Conservation (phyloP, 352 stramenopile genomes). For the Globisporangium cylindrosporum region DNA sequence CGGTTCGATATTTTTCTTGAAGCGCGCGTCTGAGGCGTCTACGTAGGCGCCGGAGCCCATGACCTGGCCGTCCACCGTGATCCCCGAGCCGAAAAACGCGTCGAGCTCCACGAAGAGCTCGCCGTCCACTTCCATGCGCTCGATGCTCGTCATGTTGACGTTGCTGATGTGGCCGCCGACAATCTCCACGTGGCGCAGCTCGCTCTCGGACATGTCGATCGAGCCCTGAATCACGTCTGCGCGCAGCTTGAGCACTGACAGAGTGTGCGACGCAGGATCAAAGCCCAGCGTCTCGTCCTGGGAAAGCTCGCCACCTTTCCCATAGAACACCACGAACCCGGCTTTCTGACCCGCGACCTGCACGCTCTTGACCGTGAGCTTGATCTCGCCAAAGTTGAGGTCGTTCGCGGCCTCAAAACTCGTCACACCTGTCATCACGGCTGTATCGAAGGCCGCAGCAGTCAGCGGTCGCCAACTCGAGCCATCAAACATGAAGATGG, state of each 20-base stretch:
- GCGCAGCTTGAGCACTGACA: conserved; percentile 47
- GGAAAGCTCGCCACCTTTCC: conserved; percentile 61
- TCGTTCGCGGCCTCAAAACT: conserved; percentile 62
- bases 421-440: conserved; percentile 53
- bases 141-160: conserved; percentile 72
- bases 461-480: conserved; percentile 57
- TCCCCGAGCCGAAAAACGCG: conserved; percentile 76
- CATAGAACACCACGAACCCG: conserved; percentile 65
- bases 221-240: conserved; percentile 47
- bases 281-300: conserved; percentile 63
- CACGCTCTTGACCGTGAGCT: conserved; percentile 60
- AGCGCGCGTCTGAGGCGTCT: conserved; percentile 87
- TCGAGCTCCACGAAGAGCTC: conserved; percentile 84
- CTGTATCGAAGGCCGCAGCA: conserved; percentile 62
- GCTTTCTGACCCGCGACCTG: conserved; percentile 53
- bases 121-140: conserved; percentile 67
- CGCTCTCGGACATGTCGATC: conserved; percentile 80
- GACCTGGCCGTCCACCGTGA: conserved; percentile 87
- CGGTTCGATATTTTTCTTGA: conserved; percentile 70
- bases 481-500: conserved; percentile 74
- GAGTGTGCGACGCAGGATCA: conserved; percentile 37
- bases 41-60: conserved; percentile 90
- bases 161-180: conserved; percentile 71
- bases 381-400: conserved; percentile 71
- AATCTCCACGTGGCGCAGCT: conserved; percentile 66